Evolutionary conservation across 106 monocot species (phyloP), one percentile per base, ranked within the genome.

Genomic region (Agapanthus africanus): DNA sequence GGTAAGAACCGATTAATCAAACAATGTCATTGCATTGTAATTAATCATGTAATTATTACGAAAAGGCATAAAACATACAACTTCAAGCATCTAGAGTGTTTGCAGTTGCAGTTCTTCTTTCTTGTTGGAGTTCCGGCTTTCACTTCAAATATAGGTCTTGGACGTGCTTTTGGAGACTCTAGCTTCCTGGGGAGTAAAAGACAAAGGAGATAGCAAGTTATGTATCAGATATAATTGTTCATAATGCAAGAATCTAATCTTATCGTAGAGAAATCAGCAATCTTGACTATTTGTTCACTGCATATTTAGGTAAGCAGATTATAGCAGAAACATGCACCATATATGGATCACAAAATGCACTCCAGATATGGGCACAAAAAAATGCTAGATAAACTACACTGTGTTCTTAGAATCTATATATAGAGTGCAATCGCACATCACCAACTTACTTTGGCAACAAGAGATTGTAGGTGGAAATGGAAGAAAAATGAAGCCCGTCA

Each of bases 81-180:
- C 63, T 94, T 94, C 76, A 94, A 79, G 69, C 94, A 94, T 79
- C 69, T 84, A 25, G 94, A 94, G 64, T 94, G 82, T 76, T 80
- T 90, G 73, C 94, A 94, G 72, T 94, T 94, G 78, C 94, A 94
- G 59, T 86, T 84, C 70, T 90, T 94, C 66, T 84, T 82, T 69
- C 82, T 87, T 74, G 87, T 82, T 37, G 94, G 93, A 23, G 87
- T 94, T 26, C 87, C 82, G 70, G 90, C 87, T 80, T 94, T 94
- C n/a, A 71, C 74, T 64, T 94, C 94, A 82, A 78, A 79, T 10
- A 74, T 34, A 36, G 70, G 71, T n/a, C 79, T 74, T 73, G 79
- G 51, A 16, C 78, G 78, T 74, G 80, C 52, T 54, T 87, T 87
- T 25, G 90, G 94, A 4, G 94, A 90, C 60, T 94, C 94, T 34